Evolutionary conservation across 768 basidiomycete genomes (phyloP).

Genomic region (Tremella yokohamensis): DNA sequence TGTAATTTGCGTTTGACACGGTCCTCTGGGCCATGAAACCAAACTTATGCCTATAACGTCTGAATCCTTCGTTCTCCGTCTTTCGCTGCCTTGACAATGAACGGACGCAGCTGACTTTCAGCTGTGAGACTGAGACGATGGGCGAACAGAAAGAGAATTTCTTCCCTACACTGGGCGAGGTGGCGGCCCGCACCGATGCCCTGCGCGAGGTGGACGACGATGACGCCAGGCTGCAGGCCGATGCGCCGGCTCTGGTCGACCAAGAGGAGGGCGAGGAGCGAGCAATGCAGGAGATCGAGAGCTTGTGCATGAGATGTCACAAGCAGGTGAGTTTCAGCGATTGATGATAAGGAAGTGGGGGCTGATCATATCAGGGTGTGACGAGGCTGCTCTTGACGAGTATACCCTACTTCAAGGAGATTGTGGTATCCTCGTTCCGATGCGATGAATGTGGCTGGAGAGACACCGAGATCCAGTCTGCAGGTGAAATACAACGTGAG

Average conservation of each 20-base stretch:
- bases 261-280: conserved; percentile 57
- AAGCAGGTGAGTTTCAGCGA: conserved; percentile 66
- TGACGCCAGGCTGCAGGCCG: conserved; percentile 24
- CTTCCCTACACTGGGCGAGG: conserved; percentile 62
- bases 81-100: conserved; percentile 1
- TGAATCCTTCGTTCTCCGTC: conserved; percentile 23
- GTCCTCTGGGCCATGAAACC: conserved; percentile 31
- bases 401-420: conserved; percentile 91
- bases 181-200: conserved; percentile 58
- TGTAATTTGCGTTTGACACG: conserved; percentile 44
- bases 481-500: conserved; percentile 77
- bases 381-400: conserved; percentile 85
- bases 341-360: no score
- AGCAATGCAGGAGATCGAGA: conserved; percentile 78
- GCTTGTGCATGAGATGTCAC: conserved; percentile 87
- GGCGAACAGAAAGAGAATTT: conserved; percentile 49
- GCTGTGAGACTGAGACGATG: conserved; percentile 13
- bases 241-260: conserved; percentile 20
- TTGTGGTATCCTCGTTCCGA: conserved; percentile 93
- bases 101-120: neutral
- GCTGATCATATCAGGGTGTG: conserved; percentile 5
- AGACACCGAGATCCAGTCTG: conserved; percentile 94
- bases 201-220: conserved; percentile 44
- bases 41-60: conserved; percentile 43
- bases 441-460: conserved; percentile 84